A percentile compares a stretch with the other conserved stretches of the same genome.
phyloP scores from a whole-genome alignment of 441 rosid species.

The Capsella rubella region DNA sequence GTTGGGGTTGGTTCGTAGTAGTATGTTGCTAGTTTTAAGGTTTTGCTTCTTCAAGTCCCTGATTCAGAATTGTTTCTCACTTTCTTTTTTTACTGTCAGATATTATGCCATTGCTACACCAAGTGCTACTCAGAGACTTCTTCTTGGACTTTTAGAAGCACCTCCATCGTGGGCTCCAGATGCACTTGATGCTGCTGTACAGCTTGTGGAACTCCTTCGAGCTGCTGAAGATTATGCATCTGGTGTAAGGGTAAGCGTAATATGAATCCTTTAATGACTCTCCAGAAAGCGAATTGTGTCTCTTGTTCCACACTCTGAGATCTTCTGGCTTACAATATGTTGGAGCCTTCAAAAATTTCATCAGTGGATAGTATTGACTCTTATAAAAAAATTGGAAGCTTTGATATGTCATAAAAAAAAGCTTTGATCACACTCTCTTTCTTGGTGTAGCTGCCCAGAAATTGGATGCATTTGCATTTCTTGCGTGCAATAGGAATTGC shows the following conservation, averaged over 20 bases:
- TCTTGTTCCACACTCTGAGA: slow-evolving; percentile 9
- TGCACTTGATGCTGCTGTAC: slow-evolving; percentile 99
- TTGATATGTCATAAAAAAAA: slow-evolving; percentile 22
- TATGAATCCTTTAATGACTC: slow-evolving; percentile 25
- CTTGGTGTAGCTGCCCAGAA: slow-evolving; percentile 86
- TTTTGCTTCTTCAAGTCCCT: slow-evolving; percentile 20
- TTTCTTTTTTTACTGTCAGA: slow-evolving; percentile 49
- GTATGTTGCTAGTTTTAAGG: slow-evolving; percentile 11
- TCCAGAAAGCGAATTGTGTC: slow-evolving; percentile 15
- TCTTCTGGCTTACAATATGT: slow-evolving; percentile 8
- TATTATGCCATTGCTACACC: slow-evolving; percentile 99
- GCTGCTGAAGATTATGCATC: slow-evolving; percentile 99
- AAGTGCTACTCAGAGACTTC: slow-evolving; percentile 98
- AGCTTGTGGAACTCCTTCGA: slow-evolving; percentile 98
- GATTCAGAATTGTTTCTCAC: slow-evolving; percentile 30
- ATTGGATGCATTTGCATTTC: slow-evolving; percentile 99
- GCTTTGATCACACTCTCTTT: slow-evolving; percentile 39
- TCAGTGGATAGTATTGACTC: not conserved
- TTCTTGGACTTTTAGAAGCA: slow-evolving; percentile 98
- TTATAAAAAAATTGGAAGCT: not conserved
- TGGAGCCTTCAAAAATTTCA: slow-evolving; percentile 16
- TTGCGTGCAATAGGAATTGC: slow-evolving; percentile 98
- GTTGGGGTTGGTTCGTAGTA: slow-evolving; percentile 11
- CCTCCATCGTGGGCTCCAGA: slow-evolving; percentile 99
- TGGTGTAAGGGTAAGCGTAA: slow-evolving; percentile 83